A percentile compares a stretch with the other conserved stretches of the same genome.
These are phyloP conservation scores for Vitis amurensis DNA, from an alignment of 164 flowering plant species.

Conservation along the genomic window DNA sequence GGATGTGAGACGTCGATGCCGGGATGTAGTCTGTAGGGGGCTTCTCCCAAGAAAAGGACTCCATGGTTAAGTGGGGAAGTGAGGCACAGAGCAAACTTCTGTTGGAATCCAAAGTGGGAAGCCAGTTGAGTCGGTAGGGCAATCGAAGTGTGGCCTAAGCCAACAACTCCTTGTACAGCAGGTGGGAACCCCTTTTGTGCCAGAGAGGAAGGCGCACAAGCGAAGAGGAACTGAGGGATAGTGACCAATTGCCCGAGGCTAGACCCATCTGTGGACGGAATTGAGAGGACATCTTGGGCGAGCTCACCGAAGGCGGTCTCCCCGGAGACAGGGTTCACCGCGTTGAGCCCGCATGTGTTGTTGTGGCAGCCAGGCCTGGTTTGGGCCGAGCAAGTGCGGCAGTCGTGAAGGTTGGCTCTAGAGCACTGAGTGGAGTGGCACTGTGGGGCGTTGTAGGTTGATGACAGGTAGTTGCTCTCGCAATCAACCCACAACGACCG, in stretches of 20 bases:
- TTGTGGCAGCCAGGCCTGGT: constrained; percentile 29
- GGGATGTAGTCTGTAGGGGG: constrained; percentile 3
- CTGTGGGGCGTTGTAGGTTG: constrained; percentile 24
- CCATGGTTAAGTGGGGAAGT: constrained; percentile 10
- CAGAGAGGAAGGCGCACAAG: constrained; percentile 29
- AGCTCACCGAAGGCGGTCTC: constrained; percentile 20
- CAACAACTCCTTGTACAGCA: constrained; percentile 31
- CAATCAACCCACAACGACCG: constrained; percentile 33
- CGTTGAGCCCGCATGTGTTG: constrained; percentile 28
- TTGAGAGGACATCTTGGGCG: constrained; percentile 25
- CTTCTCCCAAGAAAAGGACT: constrained; percentile 24
- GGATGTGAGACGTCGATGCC: constrained; percentile 5
- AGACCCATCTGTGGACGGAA: constrained; percentile 19
- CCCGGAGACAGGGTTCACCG: constrained; percentile 26
- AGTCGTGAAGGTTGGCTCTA: constrained; percentile 13
- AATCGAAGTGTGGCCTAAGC: constrained; percentile 24
- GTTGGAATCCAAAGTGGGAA: constrained; percentile 22
- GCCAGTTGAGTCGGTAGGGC: constrained; percentile 32
- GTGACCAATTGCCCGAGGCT: constrained; percentile 13
- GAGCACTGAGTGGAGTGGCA: constrained; percentile 37
- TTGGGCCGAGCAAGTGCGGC: constrained; percentile 21
- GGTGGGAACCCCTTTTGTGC: constrained; percentile 21
- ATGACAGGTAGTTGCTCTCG: constrained; percentile 22
- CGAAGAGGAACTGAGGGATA: constrained; percentile 27
- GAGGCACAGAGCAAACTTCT: constrained; percentile 16